Conservation (phyloP, 352 stramenopile genomes). For the Pseudoperonospora humuli region DNA sequence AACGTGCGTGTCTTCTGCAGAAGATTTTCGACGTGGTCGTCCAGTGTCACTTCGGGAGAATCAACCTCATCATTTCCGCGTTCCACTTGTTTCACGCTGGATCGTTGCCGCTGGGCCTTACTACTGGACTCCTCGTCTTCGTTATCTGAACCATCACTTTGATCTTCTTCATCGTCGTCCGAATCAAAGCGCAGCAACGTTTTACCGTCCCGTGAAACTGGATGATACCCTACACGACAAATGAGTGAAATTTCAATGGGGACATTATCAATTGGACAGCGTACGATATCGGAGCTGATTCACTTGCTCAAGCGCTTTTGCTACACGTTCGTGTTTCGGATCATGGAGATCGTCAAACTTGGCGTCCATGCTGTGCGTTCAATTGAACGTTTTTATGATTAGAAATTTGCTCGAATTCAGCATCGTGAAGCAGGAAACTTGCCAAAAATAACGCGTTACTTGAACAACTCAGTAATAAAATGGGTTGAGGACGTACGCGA, state of each 20-base stretch:
- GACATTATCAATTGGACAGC: background rate
- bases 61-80: background rate
- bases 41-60: constrained; percentile 27
- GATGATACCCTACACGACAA: constrained; percentile 38
- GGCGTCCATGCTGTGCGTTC: constrained; percentile 7
- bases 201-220: constrained; percentile 29
- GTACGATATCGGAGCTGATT: constrained; percentile 49
- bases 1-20: constrained; percentile 55
- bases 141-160: constrained; percentile 2
- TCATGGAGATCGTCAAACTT: constrained; percentile 14
- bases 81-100: constrained; percentile 3
- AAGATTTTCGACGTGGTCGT: constrained; percentile 66
- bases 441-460: constrained; percentile 27
- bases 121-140: constrained; percentile 1
- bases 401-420: background rate
- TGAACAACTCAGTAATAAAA: too few relatives aligned
- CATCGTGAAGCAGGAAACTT: background rate
- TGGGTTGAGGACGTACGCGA: constrained; percentile 40
- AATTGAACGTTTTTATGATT: background rate
- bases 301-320: constrained; percentile 58
- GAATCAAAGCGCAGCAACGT: constrained; percentile 39
- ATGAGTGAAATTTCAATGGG: background rate
- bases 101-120: constrained; percentile 4
- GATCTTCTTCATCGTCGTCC: constrained; percentile 31
- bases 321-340: constrained; percentile 51